Conservation (phyloP, 805 yeast species). For the Starmerella stellata region DNA sequence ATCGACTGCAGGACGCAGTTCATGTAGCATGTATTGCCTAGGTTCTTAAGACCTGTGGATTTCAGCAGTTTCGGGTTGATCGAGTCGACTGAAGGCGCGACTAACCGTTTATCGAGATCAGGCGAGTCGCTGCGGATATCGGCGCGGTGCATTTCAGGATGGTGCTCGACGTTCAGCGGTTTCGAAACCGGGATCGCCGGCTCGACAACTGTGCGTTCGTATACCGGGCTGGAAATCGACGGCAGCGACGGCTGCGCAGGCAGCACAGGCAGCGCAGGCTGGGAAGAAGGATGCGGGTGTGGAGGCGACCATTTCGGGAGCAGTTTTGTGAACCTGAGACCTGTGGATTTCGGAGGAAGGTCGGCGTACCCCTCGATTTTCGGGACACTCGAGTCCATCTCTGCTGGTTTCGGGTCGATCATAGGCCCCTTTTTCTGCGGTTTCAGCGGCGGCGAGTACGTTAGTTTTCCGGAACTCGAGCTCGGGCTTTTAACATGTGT, state of each 20-base stretch:
- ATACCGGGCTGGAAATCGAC: not conserved
- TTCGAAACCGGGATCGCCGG: not conserved
- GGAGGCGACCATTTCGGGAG: not conserved
- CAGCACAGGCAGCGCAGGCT: not conserved
- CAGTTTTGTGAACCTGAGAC: not conserved
- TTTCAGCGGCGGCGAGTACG: too few relatives aligned
- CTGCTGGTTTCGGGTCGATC: too few relatives aligned
- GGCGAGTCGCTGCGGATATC: not conserved
- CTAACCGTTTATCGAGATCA: not conserved
- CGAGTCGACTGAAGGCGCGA: not conserved
- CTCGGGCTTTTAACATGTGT: too few relatives aligned
- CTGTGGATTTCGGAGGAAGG: not conserved
- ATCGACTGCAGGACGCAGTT: conserved; percentile 79
- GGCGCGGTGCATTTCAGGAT: not conserved
- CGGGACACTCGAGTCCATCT: too few relatives aligned
- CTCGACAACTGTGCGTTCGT: not conserved
- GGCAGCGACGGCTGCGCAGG: not conserved
- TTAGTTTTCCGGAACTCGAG: too few relatives aligned
- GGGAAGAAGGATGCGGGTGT: too few relatives aligned
- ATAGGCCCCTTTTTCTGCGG: too few relatives aligned
- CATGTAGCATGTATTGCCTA: conserved; percentile 89
- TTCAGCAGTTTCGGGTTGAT: conserved; percentile 22
- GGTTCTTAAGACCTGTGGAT: conserved; percentile 53
- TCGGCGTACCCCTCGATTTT: not conserved
- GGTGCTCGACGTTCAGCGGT: not conserved